phyloP scores from a whole-genome alignment of 2,329 filamentous ascomycete species.

The Diaporthe ampelina region DNA sequence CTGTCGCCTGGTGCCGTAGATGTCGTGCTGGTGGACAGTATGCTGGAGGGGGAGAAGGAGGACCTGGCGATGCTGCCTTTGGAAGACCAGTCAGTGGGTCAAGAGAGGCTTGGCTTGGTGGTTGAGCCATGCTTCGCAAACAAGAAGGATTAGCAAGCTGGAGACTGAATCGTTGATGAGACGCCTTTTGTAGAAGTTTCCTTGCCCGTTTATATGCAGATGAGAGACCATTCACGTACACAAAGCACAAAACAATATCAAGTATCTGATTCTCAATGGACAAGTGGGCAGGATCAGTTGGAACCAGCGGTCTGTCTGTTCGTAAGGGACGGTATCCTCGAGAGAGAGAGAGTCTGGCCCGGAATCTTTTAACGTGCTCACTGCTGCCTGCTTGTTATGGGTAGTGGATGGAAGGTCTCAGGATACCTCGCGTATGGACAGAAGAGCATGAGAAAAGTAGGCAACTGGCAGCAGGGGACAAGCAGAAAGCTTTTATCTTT shows the following conservation, averaged over 20 bases:
- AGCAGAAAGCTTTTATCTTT: not conserved
- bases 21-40: slow-evolving; percentile 35
- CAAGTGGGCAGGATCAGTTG: not conserved
- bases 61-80: slow-evolving; percentile 11
- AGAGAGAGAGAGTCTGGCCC: too few relatives aligned
- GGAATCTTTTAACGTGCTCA: not conserved
- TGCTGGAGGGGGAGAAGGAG: slow-evolving; percentile 40
- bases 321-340: not conserved
- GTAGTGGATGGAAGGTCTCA: not conserved
- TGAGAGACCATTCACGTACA: not conserved
- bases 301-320: not conserved
- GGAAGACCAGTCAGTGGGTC: slow-evolving; percentile 31
- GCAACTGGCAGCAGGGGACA: not conserved
- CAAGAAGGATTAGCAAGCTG: not conserved
- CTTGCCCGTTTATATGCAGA: not conserved
- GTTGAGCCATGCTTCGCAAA: slow-evolving; percentile 9
- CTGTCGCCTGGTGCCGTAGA: not conserved
- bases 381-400: not conserved
- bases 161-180: not conserved
- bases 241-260: not conserved
- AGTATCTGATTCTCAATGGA: not conserved
- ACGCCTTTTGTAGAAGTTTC: not conserved
- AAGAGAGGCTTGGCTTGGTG: not conserved
- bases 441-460: not conserved
- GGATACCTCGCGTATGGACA: not conserved